Evolutionary conservation across 768 basidiomycete species (phyloP), one percentile per base, ranked within the genome.

Genomic region (Phylloporus sp.): DNA sequence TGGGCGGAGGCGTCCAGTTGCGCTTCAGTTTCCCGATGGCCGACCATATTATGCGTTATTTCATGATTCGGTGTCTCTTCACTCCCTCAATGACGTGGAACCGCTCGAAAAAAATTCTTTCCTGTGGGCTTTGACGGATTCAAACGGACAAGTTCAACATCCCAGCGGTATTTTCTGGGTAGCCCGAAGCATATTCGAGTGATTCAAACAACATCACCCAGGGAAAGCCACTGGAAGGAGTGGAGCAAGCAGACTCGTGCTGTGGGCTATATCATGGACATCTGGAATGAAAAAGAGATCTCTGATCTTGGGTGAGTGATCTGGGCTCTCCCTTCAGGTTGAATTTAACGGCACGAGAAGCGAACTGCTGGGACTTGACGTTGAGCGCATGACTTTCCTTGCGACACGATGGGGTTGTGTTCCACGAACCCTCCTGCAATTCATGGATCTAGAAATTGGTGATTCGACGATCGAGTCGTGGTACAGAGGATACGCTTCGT

Each of bases 71-170:
- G 23, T 16, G n/a, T 41, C 40, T 41, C 12, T n/a, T n/a, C n/a
- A n/a, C 4, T 38, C 36, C 18, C 12, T 12, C 12, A 12, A 38
- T 22, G 36, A 38, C 36, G 8, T n/a, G 10, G 10, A 20, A n/a
- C 36, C 20, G 18, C 8, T 4, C 13, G 12, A 38, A 3, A n/a
- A n/a, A n/a, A n/a, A n/a, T n/a, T 0, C 12, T 2, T 3, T 4
- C 2, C 2, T 45, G 2, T 54, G 53, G 49, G 53, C 40, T 8
- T 39, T 54, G 10, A 41, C 15, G 0, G 49, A 55, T 26, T 47
- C 49, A 20, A 38, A 40, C 28, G 0, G 12, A 1, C 0, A 15
- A 2, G 7, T 32, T 5, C 5, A 3, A 22, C 6, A 1, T 7
- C 48, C 48, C 9, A 0, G 1, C 5, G 5, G 2, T 1, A 6